Base-by-base conservation (phyloP, 2,329 filamentous ascomycete genomes). In the Colletotrichum chlorophyti region DNA sequence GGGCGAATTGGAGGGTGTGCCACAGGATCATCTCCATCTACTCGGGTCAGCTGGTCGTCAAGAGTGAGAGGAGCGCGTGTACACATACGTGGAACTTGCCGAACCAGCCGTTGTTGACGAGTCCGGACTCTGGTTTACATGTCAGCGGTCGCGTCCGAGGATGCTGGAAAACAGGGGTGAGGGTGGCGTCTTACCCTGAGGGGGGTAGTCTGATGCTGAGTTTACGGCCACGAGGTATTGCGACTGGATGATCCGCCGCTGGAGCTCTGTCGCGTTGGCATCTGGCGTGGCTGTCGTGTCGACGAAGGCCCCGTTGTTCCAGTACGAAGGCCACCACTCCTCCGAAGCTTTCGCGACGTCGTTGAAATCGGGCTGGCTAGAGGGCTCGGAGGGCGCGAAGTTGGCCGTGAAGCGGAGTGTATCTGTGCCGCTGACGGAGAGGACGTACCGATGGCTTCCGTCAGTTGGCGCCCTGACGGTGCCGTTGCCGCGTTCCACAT, bases 71-170 rank as follows among this genome's bases (percentile, higher is more conserved):
- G 21, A n/a, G 21, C 17, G 14, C 26, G 24, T 15, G 4, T 10
- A 23, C 19, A 14, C 69, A 66, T 64, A 73, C 71, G 58, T 83
- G 81, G 61, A 83, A 83, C 53, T 84, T 84, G 12, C 81, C 81
- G 58, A 82, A 82, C 81, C 81, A 84, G 17, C 80, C 77, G 65
- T 84, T 82, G 63, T 83, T 83, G 10, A 80, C 78, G 6, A 83
- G 71, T 6, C 80, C 80, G 38, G 65, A 68, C 37, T 69, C 68
- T 50, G 19, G 19, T n/a, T 17, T 11, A 9, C 15, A 27, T 17
- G 24, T 40, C 9, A 46, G 47, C 38, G 50, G 38, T 51, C 17
- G 3, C 24, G 43, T 60, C n/a, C n/a, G n/a, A n/a, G n/a, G n/a
- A n/a, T 21, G 15, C 6, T 4, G 26, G 11, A 14, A 17, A n/a